phyloP scores from a whole-genome alignment of 495 filamentous ascomycete genomes.

The Diplogelasinospora grovesii region DNA sequence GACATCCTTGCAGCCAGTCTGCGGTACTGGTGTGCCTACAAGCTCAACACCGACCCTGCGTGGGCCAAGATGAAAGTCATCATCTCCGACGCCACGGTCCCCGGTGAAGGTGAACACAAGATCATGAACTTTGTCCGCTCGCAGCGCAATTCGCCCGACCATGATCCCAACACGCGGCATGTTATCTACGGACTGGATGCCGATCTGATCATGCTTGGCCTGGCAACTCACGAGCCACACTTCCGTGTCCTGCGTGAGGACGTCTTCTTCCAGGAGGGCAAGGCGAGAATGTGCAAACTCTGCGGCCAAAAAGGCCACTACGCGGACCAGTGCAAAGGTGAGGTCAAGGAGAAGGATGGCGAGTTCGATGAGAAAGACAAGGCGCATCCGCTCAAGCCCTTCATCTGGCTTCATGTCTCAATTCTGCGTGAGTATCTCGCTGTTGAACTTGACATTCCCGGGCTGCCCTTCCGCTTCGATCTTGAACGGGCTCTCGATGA shows the following conservation, averaged over 20 bases:
- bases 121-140: slow-evolving; percentile 98
- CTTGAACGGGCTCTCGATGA: slow-evolving; percentile 96
- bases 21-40: slow-evolving; percentile 93
- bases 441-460: slow-evolving; percentile 75
- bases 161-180: slow-evolving; percentile 94
- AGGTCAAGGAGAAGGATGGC: slow-evolving; percentile 75
- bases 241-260: slow-evolving; percentile 97
- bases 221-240: slow-evolving; percentile 95
- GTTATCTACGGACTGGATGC: slow-evolving; percentile 95
- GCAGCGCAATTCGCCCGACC: slow-evolving; percentile 79
- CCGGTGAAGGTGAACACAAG: slow-evolving; percentile 98
- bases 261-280: slow-evolving; percentile 86
- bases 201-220: slow-evolving; percentile 97
- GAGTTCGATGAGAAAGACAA: slow-evolving; percentile 81
- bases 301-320: slow-evolving; percentile 91
- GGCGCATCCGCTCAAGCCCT: slow-evolving; percentile 66
- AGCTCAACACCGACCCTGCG: slow-evolving; percentile 92
- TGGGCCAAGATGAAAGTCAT: slow-evolving; percentile 97
- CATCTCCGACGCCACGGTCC: slow-evolving; percentile 95
- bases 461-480: slow-evolving; percentile 71
- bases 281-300: slow-evolving; percentile 69
- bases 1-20: slow-evolving; percentile 86
- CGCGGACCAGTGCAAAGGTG: slow-evolving; percentile 73
- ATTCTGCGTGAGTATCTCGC: slow-evolving; percentile 90
- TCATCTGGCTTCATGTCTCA: slow-evolving; percentile 96